Percentiles rank a stretch among this genome's conserved stretches.
These are phyloP conservation scores for Apiotrichum sp. DNA, from an alignment of 1,284 basidiomycete genomes.

Conservation along the genomic window DNA sequence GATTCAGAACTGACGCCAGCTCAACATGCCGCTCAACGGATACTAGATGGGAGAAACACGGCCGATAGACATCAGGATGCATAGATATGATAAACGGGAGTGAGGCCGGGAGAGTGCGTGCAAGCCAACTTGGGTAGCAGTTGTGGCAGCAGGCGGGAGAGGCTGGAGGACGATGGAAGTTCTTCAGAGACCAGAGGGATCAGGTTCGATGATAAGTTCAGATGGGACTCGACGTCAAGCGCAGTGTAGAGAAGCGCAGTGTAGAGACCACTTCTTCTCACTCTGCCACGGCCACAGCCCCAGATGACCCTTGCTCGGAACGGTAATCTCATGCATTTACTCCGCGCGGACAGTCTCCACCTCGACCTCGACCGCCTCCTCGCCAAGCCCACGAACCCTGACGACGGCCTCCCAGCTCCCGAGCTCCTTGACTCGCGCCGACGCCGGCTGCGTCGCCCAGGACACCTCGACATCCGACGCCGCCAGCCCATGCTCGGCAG, in stretches of 20 bases:
- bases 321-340: slow-evolving; percentile 9
- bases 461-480: slow-evolving; percentile 20
- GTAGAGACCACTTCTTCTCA: too few relatives aligned
- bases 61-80: not conserved
- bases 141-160: too few relatives aligned
- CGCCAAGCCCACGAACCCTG: slow-evolving; percentile 20
- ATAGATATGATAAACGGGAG: not conserved
- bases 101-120: too few relatives aligned
- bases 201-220: too few relatives aligned
- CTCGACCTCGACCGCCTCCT: slow-evolving; percentile 18
- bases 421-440: slow-evolving; percentile 34
- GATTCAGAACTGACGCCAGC: not conserved
- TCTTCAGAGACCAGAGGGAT: too few relatives aligned
- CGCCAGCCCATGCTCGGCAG: slow-evolving; percentile 17
- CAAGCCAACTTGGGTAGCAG: too few relatives aligned
- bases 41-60: not conserved
- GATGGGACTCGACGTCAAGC: too few relatives aligned
- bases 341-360: slow-evolving; percentile 16
- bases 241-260: too few relatives aligned
- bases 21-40: not conserved
- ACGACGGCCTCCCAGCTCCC: slow-evolving; percentile 23
- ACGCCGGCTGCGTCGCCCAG: slow-evolving; percentile 24
- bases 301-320: not conserved
- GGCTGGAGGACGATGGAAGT: too few relatives aligned
- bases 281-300: too few relatives aligned